A percentile compares a stretch with the other conserved stretches of the same genome.
These are phyloP conservation scores for Calamus simplicifolius DNA, from an alignment of 176 grass and related monocot genomes.

Conservation along the genomic window DNA sequence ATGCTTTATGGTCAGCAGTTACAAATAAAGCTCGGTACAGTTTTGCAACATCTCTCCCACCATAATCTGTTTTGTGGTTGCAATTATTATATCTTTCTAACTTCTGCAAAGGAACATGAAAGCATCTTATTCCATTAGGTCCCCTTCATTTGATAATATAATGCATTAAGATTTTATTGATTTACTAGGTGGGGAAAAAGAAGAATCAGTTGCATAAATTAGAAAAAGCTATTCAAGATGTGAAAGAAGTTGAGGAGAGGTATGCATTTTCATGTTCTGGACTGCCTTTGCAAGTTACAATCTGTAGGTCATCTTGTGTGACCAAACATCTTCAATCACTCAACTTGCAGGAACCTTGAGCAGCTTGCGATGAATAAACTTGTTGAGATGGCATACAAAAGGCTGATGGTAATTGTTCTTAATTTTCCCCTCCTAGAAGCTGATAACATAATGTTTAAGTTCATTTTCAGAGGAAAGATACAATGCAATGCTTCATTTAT, in stretches of 20 bases:
- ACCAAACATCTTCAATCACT: slow-evolving; percentile 15
- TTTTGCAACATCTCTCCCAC: no score
- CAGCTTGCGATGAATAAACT: slow-evolving; percentile 74
- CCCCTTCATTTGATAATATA: slow-evolving; percentile 4
- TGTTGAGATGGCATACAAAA: slow-evolving; percentile 62
- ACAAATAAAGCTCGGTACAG: no score
- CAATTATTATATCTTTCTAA: background rate
- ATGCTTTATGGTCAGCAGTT: no score
- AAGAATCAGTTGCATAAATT: slow-evolving; percentile 53
- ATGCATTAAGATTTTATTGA: slow-evolving; percentile 12
- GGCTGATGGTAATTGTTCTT: slow-evolving; percentile 45
- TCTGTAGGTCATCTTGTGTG: background rate
- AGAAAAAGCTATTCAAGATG: slow-evolving; percentile 59
- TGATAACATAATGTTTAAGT: no score
- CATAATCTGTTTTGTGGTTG: background rate
- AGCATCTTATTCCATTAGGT: slow-evolving; percentile 1
- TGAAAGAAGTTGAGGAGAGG: slow-evolving; percentile 59
- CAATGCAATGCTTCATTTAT: no score
- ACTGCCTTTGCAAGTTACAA: background rate
- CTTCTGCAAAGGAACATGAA: background rate
- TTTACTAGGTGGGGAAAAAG: slow-evolving; percentile 56
- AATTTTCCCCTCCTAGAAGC: background rate
- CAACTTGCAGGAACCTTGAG: slow-evolving; percentile 51
- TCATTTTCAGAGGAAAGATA: no score
- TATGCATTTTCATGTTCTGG: slow-evolving; percentile 5